Base-by-base conservation (phyloP, 441 rosid genomes). In the Manihot esculenta region DNA sequence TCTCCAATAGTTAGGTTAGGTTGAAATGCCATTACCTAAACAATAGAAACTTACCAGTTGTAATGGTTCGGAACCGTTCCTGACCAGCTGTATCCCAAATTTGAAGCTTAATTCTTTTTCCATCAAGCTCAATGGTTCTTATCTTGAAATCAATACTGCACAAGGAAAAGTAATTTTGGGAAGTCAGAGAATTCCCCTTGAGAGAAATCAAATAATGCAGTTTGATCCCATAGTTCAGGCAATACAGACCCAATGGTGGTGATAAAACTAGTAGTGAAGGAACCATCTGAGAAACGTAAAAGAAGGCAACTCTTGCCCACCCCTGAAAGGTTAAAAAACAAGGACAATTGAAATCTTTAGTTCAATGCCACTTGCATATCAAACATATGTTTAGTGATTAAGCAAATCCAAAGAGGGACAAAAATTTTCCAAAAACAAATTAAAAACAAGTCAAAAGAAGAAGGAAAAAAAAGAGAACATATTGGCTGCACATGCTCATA, bases 21-120 rank as follows among this genome's bases (percentile, higher is more conserved):
- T 45, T 41, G 57, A 70, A 60, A 73, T 33, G 50, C 10, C 24
- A 55, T 38, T 23, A 33, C 17, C 3, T 14, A 57, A 5, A 56
- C 41, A 47, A 63, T 21, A 47, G 20, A 44, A 74, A 79, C 83
- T 80, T 51, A 95, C 99, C 99, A 41, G 98, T 95, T 74, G 99
- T 95, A 78, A 95, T 95, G 12, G 99, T 95, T 73, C 99, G 87
- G 76, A 95, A 95, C 23, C 98, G 86, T 84, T 95, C 99, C 75
- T 95, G 99, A 49, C 99, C 99, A 48, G 99, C 99, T 64, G 98
- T 95, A 72, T 93, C 99, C 99, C 99, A 95, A 49, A 95, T 95
- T 78, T 95, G 99, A 70, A 95, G 84, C 83, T 95, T 95, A 81
- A 95, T 93, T 73, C 96, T 79, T 84, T 93, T 95, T 7, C 97